Conservation (phyloP, 2,329 filamentous ascomycete genomes). For the Cercospora nicotianae region DNA sequence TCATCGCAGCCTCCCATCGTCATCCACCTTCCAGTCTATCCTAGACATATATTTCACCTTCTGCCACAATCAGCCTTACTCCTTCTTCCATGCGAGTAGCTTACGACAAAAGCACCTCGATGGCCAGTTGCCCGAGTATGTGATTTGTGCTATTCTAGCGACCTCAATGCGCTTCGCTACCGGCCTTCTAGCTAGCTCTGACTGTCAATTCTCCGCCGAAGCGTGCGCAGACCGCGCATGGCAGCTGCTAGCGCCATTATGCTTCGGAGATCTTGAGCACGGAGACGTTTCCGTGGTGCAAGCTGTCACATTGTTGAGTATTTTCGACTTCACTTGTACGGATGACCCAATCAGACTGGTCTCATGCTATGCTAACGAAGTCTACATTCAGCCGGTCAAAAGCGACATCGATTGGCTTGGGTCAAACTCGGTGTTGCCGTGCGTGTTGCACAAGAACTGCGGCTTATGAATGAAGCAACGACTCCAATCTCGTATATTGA, state of each 20-base stretch:
- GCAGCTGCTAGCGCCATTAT: neutral
- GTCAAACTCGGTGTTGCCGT: conserved; percentile 5
- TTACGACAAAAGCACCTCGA: neutral
- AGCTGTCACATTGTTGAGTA: neutral
- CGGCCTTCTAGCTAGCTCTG: neutral
- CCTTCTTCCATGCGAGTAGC: conserved; percentile 4
- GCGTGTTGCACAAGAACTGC: conserved; percentile 1
- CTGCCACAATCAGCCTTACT: conserved; percentile 7
- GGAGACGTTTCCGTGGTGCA: neutral
- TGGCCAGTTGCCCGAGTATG: neutral
- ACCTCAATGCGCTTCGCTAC: neutral
- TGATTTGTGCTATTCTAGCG: neutral
- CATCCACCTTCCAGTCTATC: neutral
- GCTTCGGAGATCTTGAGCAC: neutral
- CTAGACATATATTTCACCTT: conserved; percentile 5
- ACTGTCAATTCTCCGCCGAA: neutral
- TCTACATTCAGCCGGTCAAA: neutral
- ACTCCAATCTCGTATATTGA: neutral
- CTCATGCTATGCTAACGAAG: neutral
- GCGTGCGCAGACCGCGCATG: neutral
- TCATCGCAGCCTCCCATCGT: neutral
- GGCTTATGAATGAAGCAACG: conserved; percentile 2
- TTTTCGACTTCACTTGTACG: neutral
- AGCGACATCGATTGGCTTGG: neutral
- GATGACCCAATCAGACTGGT: neutral